Percentiles rank a stretch among this genome's conserved stretches.
Conservation (phyloP, 441 rosid genomes). For the Bocquillonia castaneifolia region DNA sequence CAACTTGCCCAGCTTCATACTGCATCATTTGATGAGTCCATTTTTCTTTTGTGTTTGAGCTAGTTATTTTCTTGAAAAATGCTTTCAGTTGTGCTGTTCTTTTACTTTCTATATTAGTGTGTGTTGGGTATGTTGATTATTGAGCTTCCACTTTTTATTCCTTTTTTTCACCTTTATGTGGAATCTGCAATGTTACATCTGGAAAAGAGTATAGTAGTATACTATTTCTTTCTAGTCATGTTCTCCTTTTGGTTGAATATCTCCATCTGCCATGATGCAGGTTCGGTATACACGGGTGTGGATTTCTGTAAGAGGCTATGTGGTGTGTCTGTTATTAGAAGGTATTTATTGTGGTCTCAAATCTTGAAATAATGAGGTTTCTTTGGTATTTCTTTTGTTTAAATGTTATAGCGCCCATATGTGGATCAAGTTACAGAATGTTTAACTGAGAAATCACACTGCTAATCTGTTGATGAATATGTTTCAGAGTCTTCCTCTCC, state of each 20-base stretch:
- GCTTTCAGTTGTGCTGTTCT: neutral
- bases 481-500: neutral
- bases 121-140: neutral
- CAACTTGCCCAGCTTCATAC: conserved; percentile 10
- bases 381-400: neutral
- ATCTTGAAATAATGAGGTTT: conserved; percentile 11
- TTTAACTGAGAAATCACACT: neutral
- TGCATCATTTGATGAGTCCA: neutral
- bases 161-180: neutral
- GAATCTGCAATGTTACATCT: neutral
- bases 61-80: neutral
- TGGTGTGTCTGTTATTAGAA: conserved; percentile 91
- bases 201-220: neutral
- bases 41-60: neutral
- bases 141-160: neutral
- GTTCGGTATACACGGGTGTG: conserved; percentile 89
- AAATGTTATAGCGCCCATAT: neutral
- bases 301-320: conserved; percentile 96
- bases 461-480: neutral
- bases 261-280: conserved; percentile 40
- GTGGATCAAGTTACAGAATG: neutral
- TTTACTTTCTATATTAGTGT: neutral
- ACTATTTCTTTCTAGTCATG: neutral
- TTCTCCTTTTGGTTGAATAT: conserved; percentile 1
- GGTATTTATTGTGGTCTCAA: conserved; percentile 43